Base-by-base conservation (phyloP, 2,329 filamentous ascomycete genomes). In the Claviceps africana region DNA sequence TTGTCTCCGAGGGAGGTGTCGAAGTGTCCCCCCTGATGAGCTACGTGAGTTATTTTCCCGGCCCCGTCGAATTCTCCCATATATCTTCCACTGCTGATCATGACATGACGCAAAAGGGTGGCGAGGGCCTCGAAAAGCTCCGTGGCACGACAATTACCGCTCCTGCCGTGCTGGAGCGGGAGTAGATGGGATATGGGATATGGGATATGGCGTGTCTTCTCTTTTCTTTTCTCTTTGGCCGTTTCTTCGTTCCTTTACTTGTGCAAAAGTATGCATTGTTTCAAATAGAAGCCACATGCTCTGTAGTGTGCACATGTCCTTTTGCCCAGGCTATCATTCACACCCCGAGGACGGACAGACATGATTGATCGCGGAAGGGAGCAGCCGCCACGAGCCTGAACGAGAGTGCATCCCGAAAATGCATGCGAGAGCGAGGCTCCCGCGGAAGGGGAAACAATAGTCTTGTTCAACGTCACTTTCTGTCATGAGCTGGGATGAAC, bases 11-110 rank as follows among this genome's bases (percentile, higher is more conserved):
- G 15, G 72, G 73, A 37, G 91, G 93, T 39, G 77, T 98, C 37
- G 93, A 98, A 68, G 82, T 98, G 19, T 95, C 89, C 51, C 93
- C 93, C 39, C 73, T 95, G 61, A 85, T 94, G 65, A 96, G 89
- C 79, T 98, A 98, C 66, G 89, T 94, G 81, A 81, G 88, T 85
- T 51, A 46, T 13, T 15, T 21, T n/a, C 28, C 50, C 22, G 28
- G 15, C n/a, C 13, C 22, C 7, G 7, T 13, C 13, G 8, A 9
- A 25, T 37, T 37, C 15, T 7, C 15, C 6, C 19, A 7, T 19
- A 19, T 9, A 5, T 44, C 10, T 6, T 48, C 54, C 47, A 31
- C 8, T 51, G 47, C 51, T 50, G 10, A 50, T 59, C 54, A 59
- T 51, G 40, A 42, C 47, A 25, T 52, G 25, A 30, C 2, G 56